Conservation (phyloP, 805 yeast genomes). For the Ogataea naganishii region DNA sequence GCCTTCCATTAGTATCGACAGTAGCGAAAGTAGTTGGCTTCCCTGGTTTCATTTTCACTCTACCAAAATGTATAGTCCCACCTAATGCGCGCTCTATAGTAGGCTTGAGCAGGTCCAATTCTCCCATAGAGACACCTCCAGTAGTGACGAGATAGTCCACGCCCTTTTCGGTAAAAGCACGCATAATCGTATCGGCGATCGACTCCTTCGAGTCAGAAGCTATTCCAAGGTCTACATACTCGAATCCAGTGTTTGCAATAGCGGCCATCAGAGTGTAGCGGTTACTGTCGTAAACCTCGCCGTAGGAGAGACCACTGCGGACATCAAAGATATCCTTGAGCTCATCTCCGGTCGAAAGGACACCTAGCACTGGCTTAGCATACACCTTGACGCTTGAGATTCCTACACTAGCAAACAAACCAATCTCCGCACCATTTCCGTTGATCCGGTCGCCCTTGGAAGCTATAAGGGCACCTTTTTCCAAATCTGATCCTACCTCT, state of each 20-base stretch:
- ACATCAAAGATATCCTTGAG: conserved; percentile 27
- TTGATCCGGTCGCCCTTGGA: conserved; percentile 28
- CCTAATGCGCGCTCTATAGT: conserved; percentile 30
- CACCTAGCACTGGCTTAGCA: conserved; percentile 34
- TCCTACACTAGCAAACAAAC: conserved; percentile 40
- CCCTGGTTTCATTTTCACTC: conserved; percentile 54
- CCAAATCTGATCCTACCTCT: conserved; percentile 37
- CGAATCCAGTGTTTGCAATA: conserved; percentile 25
- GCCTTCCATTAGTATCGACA: conserved; percentile 16
- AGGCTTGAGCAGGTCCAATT: conserved; percentile 41
- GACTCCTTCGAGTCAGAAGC: conserved; percentile 30
- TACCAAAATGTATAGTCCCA: conserved; percentile 42
- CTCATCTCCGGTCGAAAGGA: conserved; percentile 46
- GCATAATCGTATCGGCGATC: conserved; percentile 16
- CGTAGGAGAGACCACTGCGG: conserved; percentile 18
- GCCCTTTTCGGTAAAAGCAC: conserved; percentile 16
- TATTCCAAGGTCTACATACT: conserved; percentile 40
- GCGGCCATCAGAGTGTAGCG: conserved; percentile 36
- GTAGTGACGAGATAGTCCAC: conserved; percentile 40
- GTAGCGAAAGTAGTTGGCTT: conserved; percentile 53
- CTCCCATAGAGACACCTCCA: conserved; percentile 58
- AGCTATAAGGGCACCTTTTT: conserved; percentile 28
- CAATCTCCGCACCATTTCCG: conserved; percentile 40
- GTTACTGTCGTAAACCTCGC: conserved; percentile 43
- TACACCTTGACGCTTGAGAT: conserved; percentile 27